Conservation (phyloP, 2,329 filamentous ascomycete genomes). For the Byssochlamys sp. region DNA sequence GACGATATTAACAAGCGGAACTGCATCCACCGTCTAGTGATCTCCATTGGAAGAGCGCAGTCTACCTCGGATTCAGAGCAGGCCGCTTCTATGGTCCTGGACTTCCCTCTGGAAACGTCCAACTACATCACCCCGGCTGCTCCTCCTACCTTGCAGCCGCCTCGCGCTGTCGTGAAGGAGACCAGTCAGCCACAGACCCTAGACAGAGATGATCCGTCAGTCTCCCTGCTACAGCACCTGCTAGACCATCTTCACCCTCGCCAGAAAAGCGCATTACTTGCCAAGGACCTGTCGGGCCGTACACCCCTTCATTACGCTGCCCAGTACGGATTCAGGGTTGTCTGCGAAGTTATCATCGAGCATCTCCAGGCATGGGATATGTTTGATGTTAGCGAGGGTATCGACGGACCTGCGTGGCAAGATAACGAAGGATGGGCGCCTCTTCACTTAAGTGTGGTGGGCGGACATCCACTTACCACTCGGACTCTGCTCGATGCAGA, state of each 20-base stretch:
- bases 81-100: conserved; percentile 43
- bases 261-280: conserved; percentile 59
- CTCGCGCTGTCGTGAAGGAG: conserved; percentile 57
- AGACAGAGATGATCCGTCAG: conserved; percentile 62
- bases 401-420: conserved; percentile 82
- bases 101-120: conserved; percentile 46
- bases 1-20: conserved; percentile 93
- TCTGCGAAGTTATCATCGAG: conserved; percentile 77
- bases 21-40: conserved; percentile 83
- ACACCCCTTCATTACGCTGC: conserved; percentile 87
- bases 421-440: conserved; percentile 86
- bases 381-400: conserved; percentile 73
- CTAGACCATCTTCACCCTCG: conserved; percentile 58
- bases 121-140: conserved; percentile 74
- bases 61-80: conserved; percentile 46
- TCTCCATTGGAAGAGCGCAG: conserved; percentile 73
- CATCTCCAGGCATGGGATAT: conserved; percentile 83
- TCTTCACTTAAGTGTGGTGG: conserved; percentile 82
- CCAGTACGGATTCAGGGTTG: conserved; percentile 85
- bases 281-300: conserved; percentile 68
- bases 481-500: conserved; percentile 70
- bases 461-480: conserved; percentile 79
- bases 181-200: conserved; percentile 51
- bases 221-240: conserved; percentile 54
- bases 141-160: conserved; percentile 53